Percentiles rank a stretch among this genome's conserved stretches.
Evolutionary conservation across 129 eudicot species (phyloP).

Genomic region (Saussurea involucrata): DNA sequence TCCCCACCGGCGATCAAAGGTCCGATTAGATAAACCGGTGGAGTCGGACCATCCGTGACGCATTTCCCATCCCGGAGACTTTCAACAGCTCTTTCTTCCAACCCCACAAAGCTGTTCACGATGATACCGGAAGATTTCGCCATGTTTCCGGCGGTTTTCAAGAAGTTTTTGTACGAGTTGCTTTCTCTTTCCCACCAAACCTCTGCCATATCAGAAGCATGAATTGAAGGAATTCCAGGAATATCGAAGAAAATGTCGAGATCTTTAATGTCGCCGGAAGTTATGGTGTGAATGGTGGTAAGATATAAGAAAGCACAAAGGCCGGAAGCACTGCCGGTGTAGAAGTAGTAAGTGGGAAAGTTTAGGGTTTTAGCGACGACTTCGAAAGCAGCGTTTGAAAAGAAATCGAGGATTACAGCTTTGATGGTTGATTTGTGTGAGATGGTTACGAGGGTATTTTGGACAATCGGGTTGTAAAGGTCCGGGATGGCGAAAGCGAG

Average conservation of each 20-base stretch:
- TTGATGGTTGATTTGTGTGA: constrained; percentile 31
- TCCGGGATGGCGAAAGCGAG: constrained; percentile 39
- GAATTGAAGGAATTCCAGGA: constrained; percentile 57
- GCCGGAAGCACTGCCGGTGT: constrained; percentile 35
- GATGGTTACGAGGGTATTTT: constrained; percentile 34
- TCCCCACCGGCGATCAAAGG: constrained; percentile 41
- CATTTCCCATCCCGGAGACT: constrained; percentile 40
- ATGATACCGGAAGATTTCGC: constrained; percentile 42
- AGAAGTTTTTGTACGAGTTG: constrained; percentile 20
- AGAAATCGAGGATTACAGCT: constrained; percentile 62
- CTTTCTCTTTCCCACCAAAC: constrained; percentile 16
- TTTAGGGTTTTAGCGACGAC: constrained; percentile 27
- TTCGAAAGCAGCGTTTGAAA: constrained; percentile 45
- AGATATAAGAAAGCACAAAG: constrained; percentile 35
- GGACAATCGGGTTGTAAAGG: constrained; percentile 38
- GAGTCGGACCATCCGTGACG: constrained; percentile 32
- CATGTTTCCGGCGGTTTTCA: constrained; percentile 23
- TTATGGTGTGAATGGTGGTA: constrained; percentile 28
- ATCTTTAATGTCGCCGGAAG: constrained; percentile 21
- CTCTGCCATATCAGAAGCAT: constrained; percentile 24
- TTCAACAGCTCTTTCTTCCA: constrained; percentile 41
- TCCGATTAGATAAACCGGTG: constrained; percentile 53
- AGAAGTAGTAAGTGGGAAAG: constrained; percentile 61
- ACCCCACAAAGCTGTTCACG: constrained; percentile 34
- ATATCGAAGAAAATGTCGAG: constrained; percentile 14